Base-by-base conservation (phyloP, 805 yeast species). In the Helenozyma baotianmanensis region DNA sequence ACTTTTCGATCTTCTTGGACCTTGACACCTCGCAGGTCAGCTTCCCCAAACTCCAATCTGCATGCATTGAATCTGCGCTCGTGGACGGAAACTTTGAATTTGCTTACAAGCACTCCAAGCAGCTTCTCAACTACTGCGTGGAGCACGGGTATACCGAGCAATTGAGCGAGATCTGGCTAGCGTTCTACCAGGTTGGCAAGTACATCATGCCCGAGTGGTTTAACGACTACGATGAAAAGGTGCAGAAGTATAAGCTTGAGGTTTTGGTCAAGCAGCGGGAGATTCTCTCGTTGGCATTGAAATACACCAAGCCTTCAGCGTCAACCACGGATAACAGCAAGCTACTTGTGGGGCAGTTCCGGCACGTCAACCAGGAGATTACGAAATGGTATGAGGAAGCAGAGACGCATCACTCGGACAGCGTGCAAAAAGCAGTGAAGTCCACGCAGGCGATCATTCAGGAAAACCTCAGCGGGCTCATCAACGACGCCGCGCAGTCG, bases 101-200 rank as follows among this genome's bases (percentile, higher is more conserved):
- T 42, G 88, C 94, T 0, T 69, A 65, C 40, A 55, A 58, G 3
- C 58, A 64, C 27, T 51, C 74, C 1, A 44, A 45, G n/a, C 62
- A 56, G 14, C 51, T 75, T 24, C 47, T 75, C 8, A 58, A 63
- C 1, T 37, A 48, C 28, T 49, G 39, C 25, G 32, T 33, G 4
- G 38, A 36, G 12, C 37, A 34, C 4, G 35, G 39, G 3, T 27
- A 40, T 3, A 28, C 36, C 9, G 42, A 38, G 2, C 35, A 39
- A 13, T 33, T 63, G 25, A 50, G 54, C 23, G 60, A 60, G 12
- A 58, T 65, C 29, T 87, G 96, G 95, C 66, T 78, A 16, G 76
- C 84, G 1, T 76, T 82, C 40, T 81, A 79, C 47, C 95, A 85
- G 46, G 78, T 82, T 3, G 83, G 84, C 3, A 81, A 82, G 54